These are phyloP conservation scores for Crotalaria pallida DNA, from an alignment of 306 rosid genomes.

Conservation along the genomic window DNA sequence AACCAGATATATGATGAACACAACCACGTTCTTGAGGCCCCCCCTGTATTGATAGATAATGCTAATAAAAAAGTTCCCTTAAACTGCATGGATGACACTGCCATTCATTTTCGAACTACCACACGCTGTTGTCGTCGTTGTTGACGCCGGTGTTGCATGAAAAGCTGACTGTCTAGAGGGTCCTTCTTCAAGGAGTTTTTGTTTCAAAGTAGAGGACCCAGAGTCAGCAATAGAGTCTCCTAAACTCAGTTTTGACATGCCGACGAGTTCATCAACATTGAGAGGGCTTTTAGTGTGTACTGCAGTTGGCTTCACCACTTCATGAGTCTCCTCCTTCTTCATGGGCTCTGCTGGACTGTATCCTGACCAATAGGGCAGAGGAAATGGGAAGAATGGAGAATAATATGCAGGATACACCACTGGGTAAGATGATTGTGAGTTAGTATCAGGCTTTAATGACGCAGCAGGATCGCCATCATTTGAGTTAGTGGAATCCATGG, in stretches of 20 bases:
- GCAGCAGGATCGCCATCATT: constrained; percentile 66
- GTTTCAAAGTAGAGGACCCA: constrained; percentile 70
- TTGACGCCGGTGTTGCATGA: constrained; percentile 61
- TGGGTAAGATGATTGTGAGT: constrained; percentile 48
- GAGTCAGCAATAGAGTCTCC: constrained; percentile 70
- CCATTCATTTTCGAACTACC: constrained; percentile 52
- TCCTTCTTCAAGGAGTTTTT: constrained; percentile 73
- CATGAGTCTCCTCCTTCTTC: constrained; percentile 68
- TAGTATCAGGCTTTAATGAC: constrained; percentile 42
- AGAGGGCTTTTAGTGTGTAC: constrained; percentile 78
- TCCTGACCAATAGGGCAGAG: constrained; percentile 77
- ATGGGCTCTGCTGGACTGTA: constrained; percentile 47
- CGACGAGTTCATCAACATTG: constrained; percentile 88
- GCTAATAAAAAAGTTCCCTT: constrained; percentile 30
- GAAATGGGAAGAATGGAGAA: constrained; percentile 66
- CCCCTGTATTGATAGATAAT: constrained; percentile 26
- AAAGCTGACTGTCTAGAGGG: constrained; percentile 95
- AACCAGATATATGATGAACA: constrained; percentile 29
- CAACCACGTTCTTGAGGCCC: constrained; percentile 41
- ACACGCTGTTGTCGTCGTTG: constrained; percentile 16
- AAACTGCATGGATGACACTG: constrained; percentile 83
- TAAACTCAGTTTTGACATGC: constrained; percentile 90
- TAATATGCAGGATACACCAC: constrained; percentile 66
- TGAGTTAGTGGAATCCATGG: constrained; percentile 91
- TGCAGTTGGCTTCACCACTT: constrained; percentile 92